Evolutionary conservation across 345 rosid genomes (phyloP).

Genomic region (Aquilaria sinensis): DNA sequence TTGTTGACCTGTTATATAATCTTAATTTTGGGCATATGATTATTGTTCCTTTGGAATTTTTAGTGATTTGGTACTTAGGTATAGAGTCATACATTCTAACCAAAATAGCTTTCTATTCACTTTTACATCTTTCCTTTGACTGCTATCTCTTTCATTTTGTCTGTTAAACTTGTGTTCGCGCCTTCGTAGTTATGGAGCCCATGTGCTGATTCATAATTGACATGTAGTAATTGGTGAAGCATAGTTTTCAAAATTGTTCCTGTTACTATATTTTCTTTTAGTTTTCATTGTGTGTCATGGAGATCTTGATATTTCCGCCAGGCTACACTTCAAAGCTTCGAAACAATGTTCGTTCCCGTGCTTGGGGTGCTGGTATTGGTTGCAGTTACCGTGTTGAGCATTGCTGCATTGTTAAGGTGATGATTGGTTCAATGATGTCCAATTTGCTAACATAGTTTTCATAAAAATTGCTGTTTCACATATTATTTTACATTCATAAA

Average conservation of each 20-base stretch:
- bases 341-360: conserved; percentile 98
- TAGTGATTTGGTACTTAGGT: no score
- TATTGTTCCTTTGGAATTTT: no score
- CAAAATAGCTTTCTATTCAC: no score
- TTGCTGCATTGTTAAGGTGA: conserved; percentile 97
- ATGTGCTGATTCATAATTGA: background rate
- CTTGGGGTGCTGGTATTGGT: conserved; percentile 99
- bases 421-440: no score
- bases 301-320: conserved; percentile 14
- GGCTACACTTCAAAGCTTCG: conserved; percentile 93
- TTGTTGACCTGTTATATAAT: no score
- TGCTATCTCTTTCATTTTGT: background rate
- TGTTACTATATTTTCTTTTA: background rate
- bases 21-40: no score
- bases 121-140: no score
- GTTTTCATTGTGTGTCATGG: background rate
- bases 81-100: no score
- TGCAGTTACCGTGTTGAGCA: conserved; percentile 93
- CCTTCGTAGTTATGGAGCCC: background rate
- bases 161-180: background rate
- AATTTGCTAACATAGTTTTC: no score
- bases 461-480: no score
- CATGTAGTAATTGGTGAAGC: background rate
- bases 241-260: no score
- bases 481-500: no score